Base-by-base conservation (phyloP, 129 eudicot species). In the Tanacetum coccineum region DNA sequence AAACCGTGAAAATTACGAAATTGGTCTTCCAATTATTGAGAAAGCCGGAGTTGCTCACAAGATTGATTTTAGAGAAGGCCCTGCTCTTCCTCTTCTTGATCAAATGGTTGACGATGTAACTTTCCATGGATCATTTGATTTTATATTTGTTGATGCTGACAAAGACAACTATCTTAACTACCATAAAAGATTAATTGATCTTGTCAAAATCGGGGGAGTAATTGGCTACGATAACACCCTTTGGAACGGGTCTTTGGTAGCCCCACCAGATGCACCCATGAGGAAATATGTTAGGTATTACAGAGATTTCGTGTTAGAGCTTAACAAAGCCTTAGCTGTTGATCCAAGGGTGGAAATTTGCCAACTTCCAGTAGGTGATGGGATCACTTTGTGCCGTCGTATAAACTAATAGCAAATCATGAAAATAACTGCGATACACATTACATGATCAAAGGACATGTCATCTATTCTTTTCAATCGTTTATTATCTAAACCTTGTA, bases 351-450 rank as follows among this genome's bases (percentile, higher is more conserved):
- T 75, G 0, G 79, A 75, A 62, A 75, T 75, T 10, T 75, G 79
- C 26, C 79, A 67, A 17, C 74, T 75, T 59, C 74, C 79, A 0
- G 74, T 75, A 3, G 79, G 79, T 6, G 79, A 75, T 50, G 79
- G 79, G 9, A 75, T 75, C 74, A 75, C 80, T 14, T 40, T 75
- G 30, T 75, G 79, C 6, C 79, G 70, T 15, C 79, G 79, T 40
- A 51, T 68, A 67, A 50, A 39, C 9, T 75, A 9, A 75, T 67
- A 22, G 2, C 2, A 0, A 22, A 22, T 22, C 25, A 22, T 22
- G 25, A 22, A 22, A 22, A 22, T 22, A 22, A 22, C 25, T 22
- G 25, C 25, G 2, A 22, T 22, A 22, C 25, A 22, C 2, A 2
- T 22, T 22, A 22, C 25, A 22, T 22, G 25, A 22, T 22, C 25